Evolutionary conservation across 2,329 filamentous ascomycete species (phyloP).

Genomic region (Nakataea oryzae): DNA sequence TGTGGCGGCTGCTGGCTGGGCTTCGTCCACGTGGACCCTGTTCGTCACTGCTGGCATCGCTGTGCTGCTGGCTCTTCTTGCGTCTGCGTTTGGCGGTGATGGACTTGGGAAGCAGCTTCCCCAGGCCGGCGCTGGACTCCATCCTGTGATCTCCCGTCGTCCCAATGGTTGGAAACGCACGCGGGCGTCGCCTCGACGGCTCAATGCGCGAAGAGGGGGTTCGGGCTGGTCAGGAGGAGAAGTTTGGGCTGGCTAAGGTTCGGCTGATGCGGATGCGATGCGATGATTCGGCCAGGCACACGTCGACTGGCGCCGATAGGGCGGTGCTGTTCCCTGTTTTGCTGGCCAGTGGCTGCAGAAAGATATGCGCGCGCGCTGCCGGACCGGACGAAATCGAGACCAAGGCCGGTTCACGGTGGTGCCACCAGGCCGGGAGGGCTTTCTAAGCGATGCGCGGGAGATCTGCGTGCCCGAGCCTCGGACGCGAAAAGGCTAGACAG

Average conservation of each 20-base stretch:
- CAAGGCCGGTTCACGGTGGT: neutral
- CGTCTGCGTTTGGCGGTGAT: slow-evolving; percentile 37
- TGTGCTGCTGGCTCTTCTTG: slow-evolving; percentile 34
- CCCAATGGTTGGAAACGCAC: neutral
- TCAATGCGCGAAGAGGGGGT: neutral
- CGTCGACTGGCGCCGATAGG: neutral
- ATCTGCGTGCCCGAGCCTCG: neutral
- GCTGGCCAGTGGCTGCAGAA: neutral
- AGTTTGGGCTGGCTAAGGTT: neutral
- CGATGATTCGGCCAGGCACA: neutral
- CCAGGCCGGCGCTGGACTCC: slow-evolving; percentile 19
- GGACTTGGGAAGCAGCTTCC: slow-evolving; percentile 42
- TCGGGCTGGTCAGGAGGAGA: neutral
- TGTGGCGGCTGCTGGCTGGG: slow-evolving; percentile 24
- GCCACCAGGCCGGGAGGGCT: too few relatives aligned
- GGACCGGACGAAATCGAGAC: neutral
- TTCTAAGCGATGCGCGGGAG: too few relatives aligned
- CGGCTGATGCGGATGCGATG: neutral
- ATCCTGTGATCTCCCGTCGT: neutral
- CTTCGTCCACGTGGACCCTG: slow-evolving; percentile 18
- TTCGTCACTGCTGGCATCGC: slow-evolving; percentile 18
- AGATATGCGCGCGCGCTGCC: neutral
- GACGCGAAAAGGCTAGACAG: neutral
- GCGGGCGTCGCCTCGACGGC: too few relatives aligned
- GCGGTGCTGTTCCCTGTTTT: neutral